These are phyloP conservation scores for Scheffersomyces cryptocercus DNA, from an alignment of 1,139 yeast genomes.

Conservation along the genomic window DNA sequence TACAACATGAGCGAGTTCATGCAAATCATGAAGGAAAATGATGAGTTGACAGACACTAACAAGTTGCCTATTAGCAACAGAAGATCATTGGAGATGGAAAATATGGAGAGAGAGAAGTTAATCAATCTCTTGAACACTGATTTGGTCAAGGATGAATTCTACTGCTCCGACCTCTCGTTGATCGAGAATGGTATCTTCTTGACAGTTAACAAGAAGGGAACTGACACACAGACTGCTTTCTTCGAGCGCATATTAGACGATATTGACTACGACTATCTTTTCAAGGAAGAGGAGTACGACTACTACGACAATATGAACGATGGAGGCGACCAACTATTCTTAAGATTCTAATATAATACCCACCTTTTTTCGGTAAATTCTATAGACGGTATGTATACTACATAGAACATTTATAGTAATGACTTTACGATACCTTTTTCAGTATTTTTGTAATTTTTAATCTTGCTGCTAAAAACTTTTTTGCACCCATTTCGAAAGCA, in stretches of 20 bases:
- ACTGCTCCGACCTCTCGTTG: constrained; percentile 11
- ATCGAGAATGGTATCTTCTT: constrained; percentile 31
- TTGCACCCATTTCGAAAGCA: too few species aligned
- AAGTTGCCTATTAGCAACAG: constrained; percentile 24
- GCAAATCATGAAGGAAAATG: constrained; percentile 14
- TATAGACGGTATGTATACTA: too few species aligned
- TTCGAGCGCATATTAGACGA: constrained; percentile 15
- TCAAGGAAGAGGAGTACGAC: constrained; percentile 23
- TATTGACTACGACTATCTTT: constrained; percentile 18
- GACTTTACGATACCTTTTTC: too few species aligned
- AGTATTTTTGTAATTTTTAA: too few species aligned
- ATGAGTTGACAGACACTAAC: constrained; percentile 6
- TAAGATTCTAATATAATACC: neutral
- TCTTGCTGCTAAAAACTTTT: too few species aligned
- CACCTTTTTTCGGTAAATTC: too few species aligned
- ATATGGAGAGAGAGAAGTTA: constrained; percentile 16
- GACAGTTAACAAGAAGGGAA: constrained; percentile 11
- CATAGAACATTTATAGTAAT: too few species aligned
- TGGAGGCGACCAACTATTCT: neutral
- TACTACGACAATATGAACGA: neutral
- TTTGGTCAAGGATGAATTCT: neutral
- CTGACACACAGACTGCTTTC: neutral
- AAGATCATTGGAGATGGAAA: constrained; percentile 28
- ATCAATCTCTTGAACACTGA: constrained; percentile 5
- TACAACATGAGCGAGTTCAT: constrained; percentile 25